Evolutionary conservation across 2,329 filamentous ascomycete genomes (phyloP).

Genomic region (Fusarium liriodendri): DNA sequence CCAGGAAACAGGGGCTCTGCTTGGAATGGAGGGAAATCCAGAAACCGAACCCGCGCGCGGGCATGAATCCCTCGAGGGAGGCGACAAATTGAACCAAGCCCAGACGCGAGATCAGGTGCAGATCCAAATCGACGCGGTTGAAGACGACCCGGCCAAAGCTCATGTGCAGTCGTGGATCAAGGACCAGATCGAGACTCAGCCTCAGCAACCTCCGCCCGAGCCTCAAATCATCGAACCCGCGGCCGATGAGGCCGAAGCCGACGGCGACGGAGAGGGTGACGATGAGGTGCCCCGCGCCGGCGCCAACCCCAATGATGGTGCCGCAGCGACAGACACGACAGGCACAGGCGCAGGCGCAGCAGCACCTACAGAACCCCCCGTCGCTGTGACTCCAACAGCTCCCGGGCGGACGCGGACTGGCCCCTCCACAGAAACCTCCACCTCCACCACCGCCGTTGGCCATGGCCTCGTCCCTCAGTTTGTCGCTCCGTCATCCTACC

Average conservation of each 20-base stretch:
- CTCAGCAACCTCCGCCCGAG: constrained; percentile 23
- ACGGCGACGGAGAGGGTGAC: constrained; percentile 17
- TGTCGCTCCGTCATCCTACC: constrained; percentile 70
- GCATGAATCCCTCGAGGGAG: constrained; percentile 6
- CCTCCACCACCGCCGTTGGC: constrained; percentile 37
- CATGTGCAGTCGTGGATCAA: constrained; percentile 36
- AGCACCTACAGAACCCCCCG: not conserved
- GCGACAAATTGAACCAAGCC: constrained; percentile 6
- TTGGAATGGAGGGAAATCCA: constrained; percentile 45
- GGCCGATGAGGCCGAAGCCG: not conserved
- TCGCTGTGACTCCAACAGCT: constrained; percentile 30
- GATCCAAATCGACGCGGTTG: constrained; percentile 8
- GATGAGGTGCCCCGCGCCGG: constrained; percentile 33
- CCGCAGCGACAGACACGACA: constrained; percentile 14
- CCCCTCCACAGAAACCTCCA: constrained; percentile 30
- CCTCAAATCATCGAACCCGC: constrained; percentile 6
- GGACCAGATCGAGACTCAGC: constrained; percentile 24
- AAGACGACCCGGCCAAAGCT: constrained; percentile 20
- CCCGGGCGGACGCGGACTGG: constrained; percentile 37
- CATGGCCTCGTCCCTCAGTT: constrained; percentile 61
- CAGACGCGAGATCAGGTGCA: constrained; percentile 6
- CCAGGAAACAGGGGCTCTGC: constrained; percentile 7
- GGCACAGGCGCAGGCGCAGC: constrained; percentile 4
- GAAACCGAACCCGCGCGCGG: constrained; percentile 26
- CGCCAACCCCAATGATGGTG: constrained; percentile 20